Conservation (phyloP, 345 rosid genomes). For the Moricandia moricandioides region DNA sequence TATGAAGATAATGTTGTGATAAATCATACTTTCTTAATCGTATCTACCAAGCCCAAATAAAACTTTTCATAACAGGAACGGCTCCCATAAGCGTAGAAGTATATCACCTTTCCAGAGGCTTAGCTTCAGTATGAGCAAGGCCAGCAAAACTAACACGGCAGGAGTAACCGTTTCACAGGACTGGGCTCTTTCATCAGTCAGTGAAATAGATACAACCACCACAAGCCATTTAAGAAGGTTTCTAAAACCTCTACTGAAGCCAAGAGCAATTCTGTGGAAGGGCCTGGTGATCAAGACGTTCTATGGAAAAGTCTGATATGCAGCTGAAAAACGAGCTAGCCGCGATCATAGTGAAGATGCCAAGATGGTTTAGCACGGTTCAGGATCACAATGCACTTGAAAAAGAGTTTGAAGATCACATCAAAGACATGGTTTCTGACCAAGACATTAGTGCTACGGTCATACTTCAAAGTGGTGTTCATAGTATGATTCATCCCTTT, state of each 20-base stretch:
- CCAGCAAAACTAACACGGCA: slow-evolving; percentile 46
- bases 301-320: slow-evolving; percentile 47
- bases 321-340: slow-evolving; percentile 78
- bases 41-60: too few species aligned
- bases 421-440: slow-evolving; percentile 25
- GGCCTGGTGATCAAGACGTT: slow-evolving; percentile 37
- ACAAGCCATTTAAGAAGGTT: slow-evolving; percentile 87
- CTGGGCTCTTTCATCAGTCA: slow-evolving; percentile 12
- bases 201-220: slow-evolving; percentile 49
- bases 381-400: slow-evolving; percentile 28
- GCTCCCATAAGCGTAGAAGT: slow-evolving; percentile 66
- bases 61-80: too few species aligned
- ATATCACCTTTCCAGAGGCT: slow-evolving; percentile 72
- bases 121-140: slow-evolving; percentile 54
- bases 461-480: slow-evolving; percentile 86
- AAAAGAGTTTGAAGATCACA: slow-evolving; percentile 27
- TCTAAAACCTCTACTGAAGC: slow-evolving; percentile 70
- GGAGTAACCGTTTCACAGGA: neutral
- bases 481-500: slow-evolving; percentile 60
- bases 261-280: slow-evolving; percentile 43
- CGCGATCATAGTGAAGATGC: slow-evolving; percentile 72
- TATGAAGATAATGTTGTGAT: neutral
- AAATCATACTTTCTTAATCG: neutral
- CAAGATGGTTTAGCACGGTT: slow-evolving; percentile 39
- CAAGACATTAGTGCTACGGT: slow-evolving; percentile 56